Base-by-base conservation (phyloP, 2,329 filamentous ascomycete genomes). In the Sporothrix mexicana region DNA sequence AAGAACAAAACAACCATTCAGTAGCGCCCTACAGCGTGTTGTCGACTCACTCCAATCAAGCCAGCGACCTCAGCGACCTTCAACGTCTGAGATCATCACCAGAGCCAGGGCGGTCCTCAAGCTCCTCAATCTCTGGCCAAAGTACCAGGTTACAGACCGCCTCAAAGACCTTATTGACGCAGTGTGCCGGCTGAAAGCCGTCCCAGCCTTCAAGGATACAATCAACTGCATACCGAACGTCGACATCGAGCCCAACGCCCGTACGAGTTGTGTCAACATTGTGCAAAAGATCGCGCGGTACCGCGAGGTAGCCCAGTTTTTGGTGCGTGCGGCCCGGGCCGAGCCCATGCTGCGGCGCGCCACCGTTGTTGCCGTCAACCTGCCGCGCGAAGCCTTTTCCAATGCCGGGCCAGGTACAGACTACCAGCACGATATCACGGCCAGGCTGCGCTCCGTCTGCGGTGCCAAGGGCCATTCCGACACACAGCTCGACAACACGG, bases 271-370 rank as follows among this genome's bases (percentile, higher is more conserved):
- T 25, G 9, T 74, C 2, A 45, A n/a, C 3, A 75, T 76, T 2
- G 68, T 84, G 0, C 67, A 23, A 0, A 84, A 84, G 73, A 78
- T 84, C 2, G 78, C 81, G 10, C 78, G 80, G 69, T 85, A 84
- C 64, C 76, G 77, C 17, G 78, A 83, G 61, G 77, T 78, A 53
- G 78, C 81, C 15, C 72, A 74, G 7, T 77, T 79, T 41, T 76
- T 85, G 2, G 78, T 78, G 72, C 77, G 77, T 2, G 76, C 74
- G 2, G 81, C 83, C 0, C 80, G 77, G 43, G 41, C 20, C 9
- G 36, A 30, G n/a, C 51, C 53, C 13, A 7, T 70, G n/a, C 17
- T 57, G n/a, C 68, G 68, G 13, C 68, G 30, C 2, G 23, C 53
- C 15, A 61, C 10, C 15, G 41, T 70, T 20, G 41, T 59, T 6